phyloP scores from a whole-genome alignment of 805 yeast species.

The Cyberlindnera mycetangii region DNA sequence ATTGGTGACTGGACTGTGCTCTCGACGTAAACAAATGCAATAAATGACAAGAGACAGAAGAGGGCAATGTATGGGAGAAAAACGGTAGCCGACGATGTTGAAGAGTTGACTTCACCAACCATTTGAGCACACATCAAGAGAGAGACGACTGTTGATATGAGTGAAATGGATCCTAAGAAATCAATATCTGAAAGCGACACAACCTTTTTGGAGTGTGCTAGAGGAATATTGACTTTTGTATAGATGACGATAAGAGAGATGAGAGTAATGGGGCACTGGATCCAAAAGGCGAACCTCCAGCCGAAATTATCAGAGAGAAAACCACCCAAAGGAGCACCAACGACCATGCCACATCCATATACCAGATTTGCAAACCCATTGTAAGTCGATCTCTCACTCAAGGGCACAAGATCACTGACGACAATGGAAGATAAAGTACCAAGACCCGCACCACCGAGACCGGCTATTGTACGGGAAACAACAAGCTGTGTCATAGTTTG shows the following conservation, averaged over 20 bases:
- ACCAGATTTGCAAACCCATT: conserved; percentile 39
- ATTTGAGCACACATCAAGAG: conserved; percentile 3
- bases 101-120: conserved; percentile 4
- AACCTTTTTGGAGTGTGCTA: conserved; percentile 22
- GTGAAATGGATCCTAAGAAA: conserved; percentile 15
- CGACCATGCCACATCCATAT: conserved; percentile 35
- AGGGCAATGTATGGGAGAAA: background rate
- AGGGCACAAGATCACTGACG: conserved; percentile 37
- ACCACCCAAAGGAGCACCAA: conserved; percentile 41
- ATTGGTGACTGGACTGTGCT: conserved; percentile 7
- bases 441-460: conserved; percentile 43
- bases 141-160: conserved; percentile 5
- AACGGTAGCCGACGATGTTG: background rate
- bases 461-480: conserved; percentile 36
- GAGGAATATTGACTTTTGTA: conserved; percentile 26
- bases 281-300: conserved; percentile 40
- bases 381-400: conserved; percentile 36
- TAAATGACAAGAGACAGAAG: conserved; percentile 2
- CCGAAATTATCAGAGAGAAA: conserved; percentile 33
- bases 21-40: conserved; percentile 2
- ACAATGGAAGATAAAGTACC: conserved; percentile 37
- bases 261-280: conserved; percentile 34
- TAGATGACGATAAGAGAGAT: conserved; percentile 30
- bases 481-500: conserved; percentile 30
- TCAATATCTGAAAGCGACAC: conserved; percentile 30